Conservation (phyloP, 2,329 filamentous ascomycete genomes). For the Cercospora sp. region DNA sequence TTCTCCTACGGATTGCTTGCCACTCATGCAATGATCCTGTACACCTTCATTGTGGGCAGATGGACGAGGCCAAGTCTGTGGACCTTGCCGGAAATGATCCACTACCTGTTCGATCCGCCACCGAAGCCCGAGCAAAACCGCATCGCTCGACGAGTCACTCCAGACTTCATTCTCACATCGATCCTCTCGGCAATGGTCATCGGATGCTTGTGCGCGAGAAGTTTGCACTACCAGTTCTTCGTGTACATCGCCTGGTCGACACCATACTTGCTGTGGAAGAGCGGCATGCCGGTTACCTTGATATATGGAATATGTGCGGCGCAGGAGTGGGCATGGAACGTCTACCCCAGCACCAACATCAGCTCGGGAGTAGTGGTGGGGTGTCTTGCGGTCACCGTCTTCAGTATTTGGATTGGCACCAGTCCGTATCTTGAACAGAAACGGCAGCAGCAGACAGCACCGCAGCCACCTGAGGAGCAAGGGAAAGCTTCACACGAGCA, state of each 20-base stretch:
- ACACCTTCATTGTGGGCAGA: constrained; percentile 63
- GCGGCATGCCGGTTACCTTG: constrained; percentile 65
- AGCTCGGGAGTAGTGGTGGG: constrained; percentile 70
- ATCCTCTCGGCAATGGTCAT: constrained; percentile 75
- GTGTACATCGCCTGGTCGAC: constrained; percentile 87
- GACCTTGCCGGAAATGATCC: constrained; percentile 57
- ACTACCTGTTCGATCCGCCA: constrained; percentile 48
- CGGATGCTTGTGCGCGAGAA: constrained; percentile 82
- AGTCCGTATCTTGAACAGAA: constrained; percentile 18
- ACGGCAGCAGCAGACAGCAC: constrained; percentile 4
- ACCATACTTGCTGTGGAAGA: constrained; percentile 82
- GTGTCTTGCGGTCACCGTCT: constrained; percentile 67
- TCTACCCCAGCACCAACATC: constrained; percentile 74
- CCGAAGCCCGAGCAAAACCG: constrained; percentile 57
- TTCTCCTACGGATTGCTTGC: constrained; percentile 70
- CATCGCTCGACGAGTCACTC: constrained; percentile 62
- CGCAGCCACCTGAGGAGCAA: constrained; percentile 3
- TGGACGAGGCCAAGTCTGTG: constrained; percentile 73
- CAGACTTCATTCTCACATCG: constrained; percentile 72
- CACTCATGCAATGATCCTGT: constrained; percentile 65
- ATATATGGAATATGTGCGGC: constrained; percentile 70
- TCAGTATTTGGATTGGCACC: constrained; percentile 55
- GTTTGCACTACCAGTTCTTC: constrained; percentile 94
- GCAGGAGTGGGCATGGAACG: constrained; percentile 94
- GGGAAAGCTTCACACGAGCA: constrained; percentile 11